A percentile compares a stretch with the other conserved stretches of the same genome.
Conservation (phyloP, 805 yeast species). For the Yarrowia sp. region DNA sequence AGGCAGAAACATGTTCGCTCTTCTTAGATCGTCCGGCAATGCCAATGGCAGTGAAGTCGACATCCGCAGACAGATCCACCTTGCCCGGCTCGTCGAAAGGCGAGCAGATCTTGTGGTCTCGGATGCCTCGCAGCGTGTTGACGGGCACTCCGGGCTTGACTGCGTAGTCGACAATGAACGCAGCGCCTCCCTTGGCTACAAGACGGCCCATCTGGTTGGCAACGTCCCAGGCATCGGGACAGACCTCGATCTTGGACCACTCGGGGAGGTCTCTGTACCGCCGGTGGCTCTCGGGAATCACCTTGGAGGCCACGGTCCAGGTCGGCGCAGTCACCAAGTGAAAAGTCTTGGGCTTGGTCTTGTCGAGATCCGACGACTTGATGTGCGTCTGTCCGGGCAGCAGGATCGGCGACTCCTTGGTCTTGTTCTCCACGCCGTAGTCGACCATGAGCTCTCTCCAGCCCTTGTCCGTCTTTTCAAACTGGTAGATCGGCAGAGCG, state of each 20-base stretch:
- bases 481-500: conserved; percentile 76
- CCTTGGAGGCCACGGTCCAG: conserved; percentile 59
- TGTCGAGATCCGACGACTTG: conserved; percentile 23
- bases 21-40: conserved; percentile 36
- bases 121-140: conserved; percentile 72
- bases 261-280: conserved; percentile 55
- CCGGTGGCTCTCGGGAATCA: conserved; percentile 49
- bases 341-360: conserved; percentile 41
- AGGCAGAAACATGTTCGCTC: conserved; percentile 37
- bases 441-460: conserved; percentile 82
- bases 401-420: conserved; percentile 30
- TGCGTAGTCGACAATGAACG: conserved; percentile 77
- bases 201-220: conserved; percentile 53
- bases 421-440: conserved; percentile 37
- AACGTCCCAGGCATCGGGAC: conserved; percentile 67
- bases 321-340: conserved; percentile 56
- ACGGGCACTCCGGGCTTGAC: conserved; percentile 57
- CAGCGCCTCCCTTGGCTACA: conserved; percentile 53
- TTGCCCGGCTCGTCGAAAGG: conserved; percentile 76
- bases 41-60: conserved; percentile 66
- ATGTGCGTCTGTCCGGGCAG: conserved; percentile 34
- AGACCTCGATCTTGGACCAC: conserved; percentile 64
- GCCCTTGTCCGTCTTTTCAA: conserved; percentile 56
- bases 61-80: conserved; percentile 80
- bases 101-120: conserved; percentile 66